A percentile compares a stretch with the other conserved stretches of the same genome.
Conservation (phyloP, 2,329 filamentous ascomycete species). For the Mollisiaceae sp. region DNA sequence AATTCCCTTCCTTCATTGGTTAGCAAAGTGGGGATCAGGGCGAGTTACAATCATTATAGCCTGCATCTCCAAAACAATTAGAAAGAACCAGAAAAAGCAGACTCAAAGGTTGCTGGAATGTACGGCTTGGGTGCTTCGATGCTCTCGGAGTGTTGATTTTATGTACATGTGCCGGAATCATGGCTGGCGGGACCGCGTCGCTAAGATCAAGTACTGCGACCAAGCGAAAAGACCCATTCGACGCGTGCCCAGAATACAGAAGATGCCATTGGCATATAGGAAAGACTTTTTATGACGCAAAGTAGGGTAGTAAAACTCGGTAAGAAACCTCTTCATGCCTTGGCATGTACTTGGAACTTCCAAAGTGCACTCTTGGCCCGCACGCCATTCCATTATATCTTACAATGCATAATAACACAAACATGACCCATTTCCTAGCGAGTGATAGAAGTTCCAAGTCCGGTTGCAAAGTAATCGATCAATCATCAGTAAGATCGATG, state of each 20-base stretch:
- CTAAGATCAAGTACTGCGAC: neutral
- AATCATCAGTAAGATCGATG: constrained; percentile 5
- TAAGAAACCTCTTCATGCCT: neutral
- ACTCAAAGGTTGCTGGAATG: neutral
- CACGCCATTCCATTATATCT: neutral
- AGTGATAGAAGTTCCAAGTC: no score
- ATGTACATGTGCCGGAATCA: neutral
- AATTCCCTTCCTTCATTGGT: no score
- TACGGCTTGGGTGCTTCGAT: neutral
- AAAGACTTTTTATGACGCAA: neutral
- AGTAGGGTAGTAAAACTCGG: neutral
- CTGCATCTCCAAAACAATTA: no score
- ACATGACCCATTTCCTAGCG: neutral
- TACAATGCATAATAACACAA: neutral
- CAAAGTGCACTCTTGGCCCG: neutral
- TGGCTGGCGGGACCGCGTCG: neutral
- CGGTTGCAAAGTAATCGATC: neutral
- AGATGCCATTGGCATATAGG: neutral
- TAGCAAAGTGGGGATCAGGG: no score
- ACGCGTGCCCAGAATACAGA: no score
- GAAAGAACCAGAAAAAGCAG: neutral
- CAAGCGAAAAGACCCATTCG: no score
- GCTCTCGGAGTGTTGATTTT: neutral
- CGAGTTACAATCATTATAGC: no score
- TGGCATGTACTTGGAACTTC: neutral